phyloP scores from a whole-genome alignment of 495 filamentous ascomycete species.

The Aspergillus coremiiformis region DNA sequence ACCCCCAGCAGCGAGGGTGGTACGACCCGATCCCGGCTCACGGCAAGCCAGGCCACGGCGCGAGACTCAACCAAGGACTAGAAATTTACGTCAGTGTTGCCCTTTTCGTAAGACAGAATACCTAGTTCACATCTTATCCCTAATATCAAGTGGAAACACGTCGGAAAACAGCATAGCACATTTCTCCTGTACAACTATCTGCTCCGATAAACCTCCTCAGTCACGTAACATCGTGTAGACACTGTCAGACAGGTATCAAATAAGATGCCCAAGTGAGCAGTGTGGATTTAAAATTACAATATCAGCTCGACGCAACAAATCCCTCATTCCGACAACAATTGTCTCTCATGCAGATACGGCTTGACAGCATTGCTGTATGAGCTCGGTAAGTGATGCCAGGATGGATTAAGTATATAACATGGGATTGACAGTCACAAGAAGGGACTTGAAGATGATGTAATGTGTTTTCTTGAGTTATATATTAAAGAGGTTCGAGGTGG shows the following conservation, averaged over 20 bases:
- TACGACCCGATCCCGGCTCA: conserved; percentile 39
- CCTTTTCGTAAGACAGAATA: too few relatives aligned
- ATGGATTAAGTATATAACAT: too few relatives aligned
- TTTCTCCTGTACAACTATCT: conserved; percentile 39
- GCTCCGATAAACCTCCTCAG: conserved; percentile 49
- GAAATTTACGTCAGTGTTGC: not conserved
- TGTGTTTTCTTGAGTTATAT: too few relatives aligned
- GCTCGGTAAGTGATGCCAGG: too few relatives aligned
- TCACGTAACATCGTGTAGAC: conserved; percentile 9
- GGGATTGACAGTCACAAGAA: too few relatives aligned
- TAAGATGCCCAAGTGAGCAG: not conserved
- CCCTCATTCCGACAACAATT: conserved; percentile 54
- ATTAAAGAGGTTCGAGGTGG: too few relatives aligned
- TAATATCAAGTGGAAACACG: conserved; percentile 21
- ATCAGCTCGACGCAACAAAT: conserved; percentile 50
- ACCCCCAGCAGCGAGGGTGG: conserved; percentile 48
- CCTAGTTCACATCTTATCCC: too few relatives aligned
- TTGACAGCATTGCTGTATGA: too few relatives aligned
- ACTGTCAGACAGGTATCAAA: not conserved
- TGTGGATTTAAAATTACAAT: not conserved
- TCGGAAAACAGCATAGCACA: conserved; percentile 20
- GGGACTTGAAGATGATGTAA: too few relatives aligned
- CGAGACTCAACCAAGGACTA: conserved; percentile 53
- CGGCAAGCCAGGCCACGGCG: conserved; percentile 56
- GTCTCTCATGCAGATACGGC: conserved; percentile 54